Evolutionary conservation across 129 eudicot species (phyloP), one percentile per base, ranked within the genome.

Genomic region (Flaveria ramosissima): DNA sequence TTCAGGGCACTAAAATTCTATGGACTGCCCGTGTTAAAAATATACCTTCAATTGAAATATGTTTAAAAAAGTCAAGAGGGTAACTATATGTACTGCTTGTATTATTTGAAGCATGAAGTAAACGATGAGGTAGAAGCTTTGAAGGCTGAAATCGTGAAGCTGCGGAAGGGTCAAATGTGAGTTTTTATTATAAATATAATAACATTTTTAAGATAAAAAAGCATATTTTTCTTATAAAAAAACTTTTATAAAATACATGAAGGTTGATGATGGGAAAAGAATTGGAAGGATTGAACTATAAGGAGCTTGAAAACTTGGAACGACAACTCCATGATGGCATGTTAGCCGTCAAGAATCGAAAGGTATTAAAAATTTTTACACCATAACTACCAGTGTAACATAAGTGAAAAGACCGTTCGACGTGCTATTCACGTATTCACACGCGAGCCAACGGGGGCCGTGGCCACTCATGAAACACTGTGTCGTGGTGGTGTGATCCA

Each of bases 201-300:
- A 36, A 36, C 16, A 36, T 0, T 30, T 30, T 7, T 64, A 32
- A 26, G 13, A 27, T 67, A 12, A 57, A 57, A 57, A 23, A 2
- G 3, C 23, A 36, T 36, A 9, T 45, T 0, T 45, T 45, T 45
- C 9, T 9, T 45, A 45, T 1, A 51, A 23, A 76, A 17, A 11
- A 20, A 46, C 1, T 20, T 77, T 16, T 2, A 12, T 70, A 65
- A 10, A 23, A 72, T 55, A 27, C 59, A 27, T 46, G 15, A 81
- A 88, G 88, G 85, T 72, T 81, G 43, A 84, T 92, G 96, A 82
- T 83, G 83, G 98, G 98, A 20, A 88, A 89, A 61, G 98, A 86
- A 32, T 79, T 92, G 4, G 96, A 88, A 66, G 89, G 90, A 9
- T 73, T 92, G 66, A 83, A 61, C 79, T 88, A 80, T 73, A 85